A percentile compares a stretch with the other conserved stretches of the same genome.
These are phyloP conservation scores for Cryphonectria parasitica DNA, from an alignment of 2,329 filamentous ascomycete species.

Conservation along the genomic window DNA sequence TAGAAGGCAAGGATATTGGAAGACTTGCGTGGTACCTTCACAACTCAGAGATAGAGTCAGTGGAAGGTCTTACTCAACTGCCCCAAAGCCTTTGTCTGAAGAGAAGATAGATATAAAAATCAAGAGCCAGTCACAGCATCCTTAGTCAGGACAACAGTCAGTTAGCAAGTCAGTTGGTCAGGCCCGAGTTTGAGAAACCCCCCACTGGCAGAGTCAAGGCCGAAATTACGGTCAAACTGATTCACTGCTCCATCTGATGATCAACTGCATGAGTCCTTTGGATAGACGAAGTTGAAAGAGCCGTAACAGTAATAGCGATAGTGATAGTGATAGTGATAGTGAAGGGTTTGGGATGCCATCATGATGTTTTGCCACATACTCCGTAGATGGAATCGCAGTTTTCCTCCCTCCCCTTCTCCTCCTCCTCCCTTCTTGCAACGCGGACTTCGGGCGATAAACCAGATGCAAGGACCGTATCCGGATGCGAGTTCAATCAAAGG, in stretches of 20 bases:
- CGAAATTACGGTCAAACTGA: background rate
- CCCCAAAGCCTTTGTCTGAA: background rate
- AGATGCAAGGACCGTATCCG: background rate
- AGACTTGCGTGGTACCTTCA: background rate
- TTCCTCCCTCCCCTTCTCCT: background rate
- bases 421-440: background rate
- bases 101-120: background rate
- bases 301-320: background rate
- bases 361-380: background rate
- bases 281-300: background rate
- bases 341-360: background rate
- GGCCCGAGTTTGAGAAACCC: background rate
- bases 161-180: background rate
- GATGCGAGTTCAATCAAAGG: background rate
- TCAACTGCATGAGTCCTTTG: background rate
- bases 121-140: background rate
- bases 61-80: too few species aligned
- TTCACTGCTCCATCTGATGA: constrained; percentile 2
- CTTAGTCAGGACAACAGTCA: background rate
- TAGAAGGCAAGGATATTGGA: background rate
- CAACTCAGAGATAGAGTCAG: background rate
- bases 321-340: background rate
- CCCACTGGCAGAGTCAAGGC: background rate
- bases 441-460: background rate
- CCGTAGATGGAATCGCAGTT: background rate